phyloP scores from a whole-genome alignment of 1,139 yeast species.

The Torulaspora pretoriensis region DNA sequence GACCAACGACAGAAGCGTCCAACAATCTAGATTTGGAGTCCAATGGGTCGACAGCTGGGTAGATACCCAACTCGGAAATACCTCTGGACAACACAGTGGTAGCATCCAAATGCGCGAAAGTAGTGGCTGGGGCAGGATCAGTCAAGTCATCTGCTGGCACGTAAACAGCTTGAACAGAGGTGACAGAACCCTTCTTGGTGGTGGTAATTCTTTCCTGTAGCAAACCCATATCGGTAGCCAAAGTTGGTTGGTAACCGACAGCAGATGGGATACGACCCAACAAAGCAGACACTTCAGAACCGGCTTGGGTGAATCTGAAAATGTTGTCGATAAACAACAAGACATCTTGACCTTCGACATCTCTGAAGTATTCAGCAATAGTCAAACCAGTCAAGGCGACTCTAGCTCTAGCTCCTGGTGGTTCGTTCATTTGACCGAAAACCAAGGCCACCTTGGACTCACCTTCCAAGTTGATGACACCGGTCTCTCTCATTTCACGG shows the following conservation, averaged over 20 bases:
- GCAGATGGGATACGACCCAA: slow-evolving; percentile 99
- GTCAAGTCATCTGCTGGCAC: slow-evolving; percentile 99
- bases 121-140: slow-evolving; percentile 99
- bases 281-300: slow-evolving; percentile 99
- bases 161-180: slow-evolving; percentile 99
- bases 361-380: slow-evolving; percentile 99
- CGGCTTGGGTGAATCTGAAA: slow-evolving; percentile 99
- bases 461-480: slow-evolving; percentile 99
- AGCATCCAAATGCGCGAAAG: slow-evolving; percentile 99
- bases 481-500: slow-evolving; percentile 99
- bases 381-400: slow-evolving; percentile 99
- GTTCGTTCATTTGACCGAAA: slow-evolving; percentile 99
- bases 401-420: slow-evolving; percentile 99
- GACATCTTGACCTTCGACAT: slow-evolving; percentile 99
- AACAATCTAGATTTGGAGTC: slow-evolving; percentile 98
- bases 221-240: slow-evolving; percentile 99
- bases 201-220: slow-evolving; percentile 99
- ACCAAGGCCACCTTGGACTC: slow-evolving; percentile 99
- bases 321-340: slow-evolving; percentile 98
- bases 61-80: slow-evolving; percentile 99
- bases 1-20: slow-evolving; percentile 95
- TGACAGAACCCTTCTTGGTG: slow-evolving; percentile 99
- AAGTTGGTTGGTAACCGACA: slow-evolving; percentile 99
- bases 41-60: slow-evolving; percentile 99
- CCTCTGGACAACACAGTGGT: slow-evolving; percentile 99